These are phyloP conservation scores for Rhinocladiella similis DNA, from an alignment of 2,329 filamentous ascomycete genomes.

Conservation along the genomic window DNA sequence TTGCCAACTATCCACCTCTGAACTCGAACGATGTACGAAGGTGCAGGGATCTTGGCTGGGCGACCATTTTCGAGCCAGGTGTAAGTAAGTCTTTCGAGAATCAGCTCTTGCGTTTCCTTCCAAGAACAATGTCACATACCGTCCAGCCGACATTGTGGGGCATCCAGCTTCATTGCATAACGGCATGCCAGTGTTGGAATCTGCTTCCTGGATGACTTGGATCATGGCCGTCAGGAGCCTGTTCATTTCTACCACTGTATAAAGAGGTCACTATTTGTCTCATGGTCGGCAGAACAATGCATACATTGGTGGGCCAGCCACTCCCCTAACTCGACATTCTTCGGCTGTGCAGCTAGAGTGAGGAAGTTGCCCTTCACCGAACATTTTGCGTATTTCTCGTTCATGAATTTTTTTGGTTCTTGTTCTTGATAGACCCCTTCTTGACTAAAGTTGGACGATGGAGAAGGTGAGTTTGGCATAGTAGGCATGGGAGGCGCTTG, in stretches of 20 bases:
- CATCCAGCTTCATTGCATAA: constrained; percentile 85
- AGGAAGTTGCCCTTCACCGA: constrained; percentile 98
- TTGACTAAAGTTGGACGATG: constrained; percentile 39
- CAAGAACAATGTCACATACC: constrained; percentile 59
- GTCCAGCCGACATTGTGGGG: constrained; percentile 90
- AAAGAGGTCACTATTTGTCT: constrained; percentile 14
- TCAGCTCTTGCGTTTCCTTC: constrained; percentile 5
- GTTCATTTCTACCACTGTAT: constrained; percentile 84
- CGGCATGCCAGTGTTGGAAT: constrained; percentile 69
- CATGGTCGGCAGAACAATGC: constrained; percentile 2
- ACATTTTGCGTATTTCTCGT: constrained; percentile 65
- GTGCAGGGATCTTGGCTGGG: constrained; percentile 87
- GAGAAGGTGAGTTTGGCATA: constrained; percentile 42
- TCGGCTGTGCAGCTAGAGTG: constrained; percentile 88
- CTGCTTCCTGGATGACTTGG: constrained; percentile 81
- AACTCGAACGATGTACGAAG: constrained; percentile 92
- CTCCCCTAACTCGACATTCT: constrained; percentile 90
- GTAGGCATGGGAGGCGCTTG: constrained; percentile 33
- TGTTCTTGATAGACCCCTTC: constrained; percentile 41
- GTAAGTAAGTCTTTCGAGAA: constrained; percentile 73
- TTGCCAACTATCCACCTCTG: constrained; percentile 98
- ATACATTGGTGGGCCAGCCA: constrained; percentile 95
- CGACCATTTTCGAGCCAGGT: constrained; percentile 91
- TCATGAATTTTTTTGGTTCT: constrained; percentile 52
- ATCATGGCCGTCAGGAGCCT: constrained; percentile 87